These are phyloP conservation scores for Ogataea ganodermae DNA, from an alignment of 805 yeast genomes.

Conservation along the genomic window DNA sequence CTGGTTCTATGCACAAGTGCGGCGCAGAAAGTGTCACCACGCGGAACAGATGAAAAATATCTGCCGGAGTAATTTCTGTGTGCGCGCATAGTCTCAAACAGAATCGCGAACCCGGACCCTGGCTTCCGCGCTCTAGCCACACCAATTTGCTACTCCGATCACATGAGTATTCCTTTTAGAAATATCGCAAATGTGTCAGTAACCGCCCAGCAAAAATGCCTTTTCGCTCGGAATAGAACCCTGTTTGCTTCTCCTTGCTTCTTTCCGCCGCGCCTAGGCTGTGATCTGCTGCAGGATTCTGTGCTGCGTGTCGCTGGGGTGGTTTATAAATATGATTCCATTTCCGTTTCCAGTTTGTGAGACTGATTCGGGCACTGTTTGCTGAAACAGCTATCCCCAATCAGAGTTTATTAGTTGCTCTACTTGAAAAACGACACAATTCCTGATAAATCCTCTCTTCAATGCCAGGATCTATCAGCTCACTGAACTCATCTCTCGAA, in stretches of 20 bases:
- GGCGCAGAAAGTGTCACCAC: neutral
- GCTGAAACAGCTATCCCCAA: too few relatives aligned
- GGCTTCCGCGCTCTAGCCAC: constrained; percentile 14
- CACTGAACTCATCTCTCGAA: constrained; percentile 24
- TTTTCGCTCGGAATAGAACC: neutral
- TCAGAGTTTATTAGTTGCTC: neutral
- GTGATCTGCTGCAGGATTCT: too few relatives aligned
- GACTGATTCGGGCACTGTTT: too few relatives aligned
- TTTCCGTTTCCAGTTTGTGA: too few relatives aligned
- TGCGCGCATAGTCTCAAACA: neutral
- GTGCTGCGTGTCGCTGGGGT: too few relatives aligned
- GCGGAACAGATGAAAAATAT: constrained; percentile 4
- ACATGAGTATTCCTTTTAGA: constrained; percentile 3
- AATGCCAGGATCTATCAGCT: constrained; percentile 21
- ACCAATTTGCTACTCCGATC: constrained; percentile 4
- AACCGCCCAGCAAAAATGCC: constrained; percentile 1
- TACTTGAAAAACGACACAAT: neutral
- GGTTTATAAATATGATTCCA: neutral
- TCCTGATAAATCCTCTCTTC: too few relatives aligned
- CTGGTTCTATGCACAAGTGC: neutral
- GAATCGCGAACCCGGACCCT: constrained; percentile 9
- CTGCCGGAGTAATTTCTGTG: constrained; percentile 19
- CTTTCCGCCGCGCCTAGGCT: neutral
- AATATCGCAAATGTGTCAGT: constrained; percentile 12
- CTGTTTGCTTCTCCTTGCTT: neutral